Evolutionary conservation across 768 basidiomycete species (phyloP), one percentile per base, ranked within the genome.

Genomic region (Stropharia rugosoannulata): DNA sequence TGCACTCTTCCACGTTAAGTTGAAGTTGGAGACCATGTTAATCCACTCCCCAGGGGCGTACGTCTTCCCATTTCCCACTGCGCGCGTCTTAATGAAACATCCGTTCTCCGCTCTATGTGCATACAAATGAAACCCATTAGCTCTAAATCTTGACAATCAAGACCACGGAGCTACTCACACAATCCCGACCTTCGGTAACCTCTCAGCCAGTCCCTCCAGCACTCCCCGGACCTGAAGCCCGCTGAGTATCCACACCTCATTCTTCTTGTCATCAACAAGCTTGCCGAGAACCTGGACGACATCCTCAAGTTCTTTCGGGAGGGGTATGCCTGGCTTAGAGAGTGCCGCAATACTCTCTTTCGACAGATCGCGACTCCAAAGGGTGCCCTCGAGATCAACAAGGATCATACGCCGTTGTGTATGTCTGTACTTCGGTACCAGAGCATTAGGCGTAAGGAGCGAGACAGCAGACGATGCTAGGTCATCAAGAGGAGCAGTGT

Each of bases 241-340:
- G 64, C 90, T 92, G 58, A 94, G 71, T 56, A 93, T 59, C 90
- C 90, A 94, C 35, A 94, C 87, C 62, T 89, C 84, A 57, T 93
- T 95, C 65, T 75, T 75, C 58, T 71, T 70, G 61, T 91, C 87
- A 32, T 82, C 81, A 13, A 82, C 73, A 37, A 95, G 73, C 59
- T 71, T 75, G 45, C 77, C 80, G 16, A 93, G 69, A 2, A 86
- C 62, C 16, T 76, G 68, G 3, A 90, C 60, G 15, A 73, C 73
- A 16, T 72, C 69, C 57, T 74, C 51, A 65, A 58, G 62, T 41
- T 63, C 68, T 44, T 66, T 60, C n/a, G 61, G 59, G 18, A 61
- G 32, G n/a, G 25, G 22, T 12, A 48, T 49, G 36, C 50, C 55
- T 5, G 38, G 74, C 32, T 73, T 70, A 56, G 78, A 76, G 60